These are phyloP conservation scores for Tulasnella sp. DNA, from an alignment of 768 basidiomycete species.

Conservation along the genomic window DNA sequence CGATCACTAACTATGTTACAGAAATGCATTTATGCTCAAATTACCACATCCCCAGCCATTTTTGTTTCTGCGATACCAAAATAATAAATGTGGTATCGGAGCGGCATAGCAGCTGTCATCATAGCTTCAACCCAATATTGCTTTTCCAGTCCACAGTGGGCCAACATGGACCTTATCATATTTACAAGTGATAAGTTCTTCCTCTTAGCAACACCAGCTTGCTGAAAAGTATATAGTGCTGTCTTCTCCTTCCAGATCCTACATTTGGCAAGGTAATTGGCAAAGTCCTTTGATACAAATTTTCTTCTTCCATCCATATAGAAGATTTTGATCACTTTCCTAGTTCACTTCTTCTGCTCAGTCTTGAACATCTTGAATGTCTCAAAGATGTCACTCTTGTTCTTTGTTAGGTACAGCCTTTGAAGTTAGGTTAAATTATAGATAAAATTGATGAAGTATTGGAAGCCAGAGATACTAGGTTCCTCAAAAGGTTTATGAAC, in stretches of 20 bases:
- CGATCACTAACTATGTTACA: too few relatives aligned
- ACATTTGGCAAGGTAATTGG: neutral
- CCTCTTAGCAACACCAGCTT: constrained; percentile 14
- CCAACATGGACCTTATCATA: constrained; percentile 2
- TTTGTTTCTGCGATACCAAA: too few relatives aligned
- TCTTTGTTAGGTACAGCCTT: neutral
- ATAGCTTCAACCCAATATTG: constrained; percentile 11
- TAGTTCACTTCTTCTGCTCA: constrained; percentile 2
- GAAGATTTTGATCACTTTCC: neutral
- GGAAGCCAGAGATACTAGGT: neutral
- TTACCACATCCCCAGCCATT: too few relatives aligned
- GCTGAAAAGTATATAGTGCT: constrained; percentile 11
- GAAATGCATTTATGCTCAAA: too few relatives aligned
- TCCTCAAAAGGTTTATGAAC: constrained; percentile 8
- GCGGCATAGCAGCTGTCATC: neutral
- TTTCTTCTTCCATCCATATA: constrained; percentile 16
- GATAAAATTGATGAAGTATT: constrained; percentile 15
- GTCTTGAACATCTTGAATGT: constrained; percentile 5
- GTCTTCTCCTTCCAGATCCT: constrained; percentile 15
- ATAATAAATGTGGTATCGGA: too few relatives aligned
- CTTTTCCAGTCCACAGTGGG: constrained; percentile 7
- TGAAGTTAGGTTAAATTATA: neutral
- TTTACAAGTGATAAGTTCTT: constrained; percentile 12
- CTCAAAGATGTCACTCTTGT: constrained; percentile 13
- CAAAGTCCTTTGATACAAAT: constrained; percentile 13